Conservation (phyloP, 768 basidiomycete genomes). For the Lentinula edodes region DNA sequence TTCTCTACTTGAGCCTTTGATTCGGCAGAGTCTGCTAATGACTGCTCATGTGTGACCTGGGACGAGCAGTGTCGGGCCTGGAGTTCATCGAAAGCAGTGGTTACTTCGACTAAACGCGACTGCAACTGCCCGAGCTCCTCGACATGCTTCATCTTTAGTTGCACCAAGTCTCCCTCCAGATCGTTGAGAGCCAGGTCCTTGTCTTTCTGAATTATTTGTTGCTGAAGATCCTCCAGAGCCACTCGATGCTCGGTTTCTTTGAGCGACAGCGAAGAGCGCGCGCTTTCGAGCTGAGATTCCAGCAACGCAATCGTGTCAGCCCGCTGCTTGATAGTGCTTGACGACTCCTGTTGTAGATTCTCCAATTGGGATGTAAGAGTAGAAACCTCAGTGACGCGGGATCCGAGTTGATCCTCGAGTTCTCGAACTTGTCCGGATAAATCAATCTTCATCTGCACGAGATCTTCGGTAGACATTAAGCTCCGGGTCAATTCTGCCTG, state of each 20-base stretch:
- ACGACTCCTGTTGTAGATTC: slow-evolving; percentile 10
- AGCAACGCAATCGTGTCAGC: slow-evolving; percentile 14
- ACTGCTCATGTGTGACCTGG: slow-evolving; percentile 26
- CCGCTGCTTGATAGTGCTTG: slow-evolving; percentile 11
- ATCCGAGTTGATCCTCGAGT: slow-evolving; percentile 9
- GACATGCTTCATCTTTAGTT: slow-evolving; percentile 29
- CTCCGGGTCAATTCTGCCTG: slow-evolving; percentile 8
- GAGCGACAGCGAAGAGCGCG: slow-evolving; percentile 13
- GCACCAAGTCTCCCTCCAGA: slow-evolving; percentile 20
- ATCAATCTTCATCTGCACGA: not conserved
- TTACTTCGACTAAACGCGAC: slow-evolving; percentile 28
- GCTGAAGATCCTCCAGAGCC: slow-evolving; percentile 23
- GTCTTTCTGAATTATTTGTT: slow-evolving; percentile 16
- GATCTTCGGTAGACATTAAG: slow-evolving; percentile 3
- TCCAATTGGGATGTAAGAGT: slow-evolving; percentile 10
- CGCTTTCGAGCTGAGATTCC: slow-evolving; percentile 17
- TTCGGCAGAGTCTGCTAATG: slow-evolving; percentile 24
- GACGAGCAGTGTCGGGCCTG: slow-evolving; percentile 26
- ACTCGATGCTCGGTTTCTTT: slow-evolving; percentile 18
- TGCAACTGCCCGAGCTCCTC: slow-evolving; percentile 31
- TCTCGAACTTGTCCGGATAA: not conserved
- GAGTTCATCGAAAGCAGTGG: slow-evolving; percentile 28
- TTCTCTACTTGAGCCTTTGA: slow-evolving; percentile 25
- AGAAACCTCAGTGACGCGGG: not conserved
- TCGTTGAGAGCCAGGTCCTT: slow-evolving; percentile 6